Percentiles rank a stretch among this genome's conserved stretches.
Conservation (phyloP, 305 asterid genomes). For the Euphrasia arctica region DNA sequence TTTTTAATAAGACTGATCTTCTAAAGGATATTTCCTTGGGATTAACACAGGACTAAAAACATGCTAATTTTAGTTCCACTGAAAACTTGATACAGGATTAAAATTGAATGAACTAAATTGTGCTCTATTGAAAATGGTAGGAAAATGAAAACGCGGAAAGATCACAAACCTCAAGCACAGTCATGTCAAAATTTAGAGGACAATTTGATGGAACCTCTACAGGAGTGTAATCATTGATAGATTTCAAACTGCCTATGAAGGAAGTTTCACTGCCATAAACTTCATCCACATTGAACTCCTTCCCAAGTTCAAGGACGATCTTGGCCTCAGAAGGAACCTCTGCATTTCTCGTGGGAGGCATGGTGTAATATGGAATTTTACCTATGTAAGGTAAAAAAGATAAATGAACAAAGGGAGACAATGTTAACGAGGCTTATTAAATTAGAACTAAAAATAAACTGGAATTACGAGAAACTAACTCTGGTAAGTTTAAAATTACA, state of each 20-base stretch:
- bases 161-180: slow-evolving; percentile 63
- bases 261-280: slow-evolving; percentile 81
- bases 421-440: not conserved
- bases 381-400: slow-evolving; percentile 40
- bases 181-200: slow-evolving; percentile 63
- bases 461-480: too few species aligned
- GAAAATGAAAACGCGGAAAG: slow-evolving; percentile 10
- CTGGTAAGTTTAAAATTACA: too few species aligned
- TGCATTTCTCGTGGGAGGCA: slow-evolving; percentile 72
- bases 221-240: slow-evolving; percentile 65
- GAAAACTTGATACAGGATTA: too few species aligned
- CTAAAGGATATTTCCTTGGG: too few species aligned
- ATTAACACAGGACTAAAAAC: too few species aligned
- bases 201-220: slow-evolving; percentile 69
- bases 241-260: slow-evolving; percentile 90
- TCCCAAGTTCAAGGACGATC: slow-evolving; percentile 71
- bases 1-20: too few species aligned
- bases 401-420: not conserved
- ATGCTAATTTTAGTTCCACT: too few species aligned
- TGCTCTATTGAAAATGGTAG: not conserved
- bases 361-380: slow-evolving; percentile 87
- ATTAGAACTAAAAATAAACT: not conserved
- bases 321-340: slow-evolving; percentile 71
- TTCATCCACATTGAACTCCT: slow-evolving; percentile 74
- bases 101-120: not conserved